Evolutionary conservation across 73 alveolate species (phyloP).

Genomic region (Paramecium pentaurelia): DNA sequence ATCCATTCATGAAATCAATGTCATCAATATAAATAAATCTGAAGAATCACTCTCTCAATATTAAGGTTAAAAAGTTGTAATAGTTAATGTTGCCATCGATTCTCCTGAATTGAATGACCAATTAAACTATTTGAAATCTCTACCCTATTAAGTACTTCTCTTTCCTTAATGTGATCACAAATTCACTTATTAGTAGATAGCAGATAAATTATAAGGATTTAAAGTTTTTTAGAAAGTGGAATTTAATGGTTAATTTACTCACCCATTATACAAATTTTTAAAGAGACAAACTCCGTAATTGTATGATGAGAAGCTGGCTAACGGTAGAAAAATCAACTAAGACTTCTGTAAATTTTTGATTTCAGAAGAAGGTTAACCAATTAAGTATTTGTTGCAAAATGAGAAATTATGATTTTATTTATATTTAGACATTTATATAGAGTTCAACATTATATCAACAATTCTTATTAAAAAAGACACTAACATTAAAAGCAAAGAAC

Average conservation of each 20-base stretch:
- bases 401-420: slow-evolving; percentile 13
- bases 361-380: slow-evolving; percentile 36
- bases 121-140: neutral
- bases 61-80: neutral
- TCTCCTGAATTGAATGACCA: slow-evolving; percentile 18
- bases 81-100: slow-evolving; percentile 51
- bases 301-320: slow-evolving; percentile 22
- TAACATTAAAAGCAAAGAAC: neutral
- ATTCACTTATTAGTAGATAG: slow-evolving; percentile 27
- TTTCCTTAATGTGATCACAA: slow-evolving; percentile 27
- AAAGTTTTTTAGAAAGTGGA: slow-evolving; percentile 58
- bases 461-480: neutral
- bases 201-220: slow-evolving; percentile 28
- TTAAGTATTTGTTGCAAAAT: neutral
- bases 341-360: slow-evolving; percentile 52
- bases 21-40: slow-evolving; percentile 9
- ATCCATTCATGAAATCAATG: slow-evolving; percentile 41
- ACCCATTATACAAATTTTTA: slow-evolving; percentile 53
- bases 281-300: slow-evolving; percentile 35
- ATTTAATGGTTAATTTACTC: slow-evolving; percentile 49
- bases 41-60: slow-evolving; percentile 41
- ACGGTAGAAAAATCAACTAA: slow-evolving; percentile 29
- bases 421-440: slow-evolving; percentile 42
- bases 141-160: slow-evolving; percentile 12
- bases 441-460: neutral